Evolutionary conservation across 352 stramenopile genomes (phyloP).

Genomic region (Globisporangium uncinulatum): DNA sequence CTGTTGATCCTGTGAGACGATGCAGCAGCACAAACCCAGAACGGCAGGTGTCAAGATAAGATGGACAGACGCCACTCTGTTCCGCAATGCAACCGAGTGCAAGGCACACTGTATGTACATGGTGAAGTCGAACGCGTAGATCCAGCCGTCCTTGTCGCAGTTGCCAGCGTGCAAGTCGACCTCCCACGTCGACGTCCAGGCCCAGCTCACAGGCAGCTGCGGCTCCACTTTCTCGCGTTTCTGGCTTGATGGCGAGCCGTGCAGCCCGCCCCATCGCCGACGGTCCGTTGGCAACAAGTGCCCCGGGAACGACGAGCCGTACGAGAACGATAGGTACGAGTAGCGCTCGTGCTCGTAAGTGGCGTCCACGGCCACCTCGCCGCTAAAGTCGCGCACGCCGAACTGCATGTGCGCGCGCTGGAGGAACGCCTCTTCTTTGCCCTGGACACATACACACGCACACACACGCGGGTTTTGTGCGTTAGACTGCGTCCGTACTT

Average conservation of each 20-base stretch:
- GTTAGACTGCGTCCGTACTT: not conserved
- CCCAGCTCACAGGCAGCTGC: slow-evolving; percentile 58
- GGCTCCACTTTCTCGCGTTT: slow-evolving; percentile 51
- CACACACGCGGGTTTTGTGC: not conserved
- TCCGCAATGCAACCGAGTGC: not conserved
- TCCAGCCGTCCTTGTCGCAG: slow-evolving; percentile 64
- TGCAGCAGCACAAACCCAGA: not conserved
- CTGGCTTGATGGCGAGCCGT: slow-evolving; percentile 57
- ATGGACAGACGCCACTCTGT: not conserved
- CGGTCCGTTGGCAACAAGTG: slow-evolving; percentile 68
- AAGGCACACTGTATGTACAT: slow-evolving; percentile 22
- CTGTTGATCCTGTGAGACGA: slow-evolving; percentile 45
- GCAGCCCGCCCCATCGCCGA: slow-evolving; percentile 46
- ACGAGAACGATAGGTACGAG: slow-evolving; percentile 73
- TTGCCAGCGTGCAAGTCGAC: slow-evolving; percentile 45
- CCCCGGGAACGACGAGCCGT: slow-evolving; percentile 57
- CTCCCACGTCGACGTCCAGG: slow-evolving; percentile 57
- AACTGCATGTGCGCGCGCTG: slow-evolving; percentile 57
- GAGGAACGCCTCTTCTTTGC: slow-evolving; percentile 50
- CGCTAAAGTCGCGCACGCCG: slow-evolving; percentile 63
- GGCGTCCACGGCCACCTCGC: slow-evolving; percentile 61
- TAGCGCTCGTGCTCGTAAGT: slow-evolving; percentile 82
- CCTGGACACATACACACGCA: slow-evolving; percentile 13
- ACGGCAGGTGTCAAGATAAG: not conserved
- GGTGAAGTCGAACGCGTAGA: slow-evolving; percentile 76